phyloP scores from a whole-genome alignment of 352 stramenopile genomes.

The Phytophthora sojae region DNA sequence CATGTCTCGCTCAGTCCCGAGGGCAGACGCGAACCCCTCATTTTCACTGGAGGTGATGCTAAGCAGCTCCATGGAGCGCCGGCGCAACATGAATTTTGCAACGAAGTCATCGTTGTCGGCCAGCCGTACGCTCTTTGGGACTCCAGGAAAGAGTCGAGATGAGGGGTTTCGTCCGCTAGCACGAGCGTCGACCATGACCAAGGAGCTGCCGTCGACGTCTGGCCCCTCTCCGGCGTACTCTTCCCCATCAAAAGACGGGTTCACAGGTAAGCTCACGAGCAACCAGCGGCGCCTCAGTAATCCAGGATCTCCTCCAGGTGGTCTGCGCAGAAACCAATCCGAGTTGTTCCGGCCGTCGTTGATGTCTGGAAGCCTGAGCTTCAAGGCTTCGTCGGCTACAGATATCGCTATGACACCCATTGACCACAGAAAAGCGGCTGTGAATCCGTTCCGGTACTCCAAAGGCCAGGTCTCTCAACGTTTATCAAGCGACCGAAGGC shows the following conservation, averaged over 20 bases:
- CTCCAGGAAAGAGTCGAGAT: slow-evolving; percentile 30
- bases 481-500: slow-evolving; percentile 88
- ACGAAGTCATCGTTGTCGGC: slow-evolving; percentile 13
- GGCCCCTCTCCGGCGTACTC: slow-evolving; percentile 19
- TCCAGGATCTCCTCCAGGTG: slow-evolving; percentile 27
- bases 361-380: slow-evolving; percentile 27
- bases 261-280: slow-evolving; percentile 12
- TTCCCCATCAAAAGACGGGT: slow-evolving; percentile 19
- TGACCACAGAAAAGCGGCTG: slow-evolving; percentile 19
- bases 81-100: slow-evolving; percentile 8
- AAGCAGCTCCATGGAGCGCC: slow-evolving; percentile 27
- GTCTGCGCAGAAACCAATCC: slow-evolving; percentile 44
- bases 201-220: slow-evolving; percentile 24
- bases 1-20: slow-evolving; percentile 21
- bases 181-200: slow-evolving; percentile 42
- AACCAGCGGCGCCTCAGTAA: slow-evolving; percentile 35
- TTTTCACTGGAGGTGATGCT: slow-evolving; percentile 36
- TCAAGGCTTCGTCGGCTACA: slow-evolving; percentile 30
- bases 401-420: slow-evolving; percentile 7
- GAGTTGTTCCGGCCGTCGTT: slow-evolving; percentile 39
- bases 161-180: slow-evolving; percentile 38
- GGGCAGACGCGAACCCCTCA: slow-evolving; percentile 14
- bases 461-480: slow-evolving; percentile 41
- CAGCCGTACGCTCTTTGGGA: slow-evolving; percentile 22
- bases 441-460: slow-evolving; percentile 66